Evolutionary conservation across 1,139 yeast species (phyloP), one percentile per base, ranked within the genome.

Genomic region (Maudiozyma humilis): DNA sequence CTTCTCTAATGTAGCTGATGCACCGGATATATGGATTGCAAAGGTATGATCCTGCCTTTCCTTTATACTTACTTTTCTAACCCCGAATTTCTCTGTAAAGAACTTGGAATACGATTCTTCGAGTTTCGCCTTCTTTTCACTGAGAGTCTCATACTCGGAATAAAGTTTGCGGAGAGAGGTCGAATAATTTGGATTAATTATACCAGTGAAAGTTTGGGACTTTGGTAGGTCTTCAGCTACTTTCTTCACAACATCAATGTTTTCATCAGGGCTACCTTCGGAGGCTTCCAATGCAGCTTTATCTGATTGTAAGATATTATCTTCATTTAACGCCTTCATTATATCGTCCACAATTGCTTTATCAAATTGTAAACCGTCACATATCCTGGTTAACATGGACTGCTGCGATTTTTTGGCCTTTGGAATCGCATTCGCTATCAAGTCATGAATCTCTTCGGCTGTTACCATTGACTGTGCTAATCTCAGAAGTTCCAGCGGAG

Each of bases 401-500:
- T 40, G 38, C 2, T 45, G 23, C 13, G 36, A 34, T 18, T 45
- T 49, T 3, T 44, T 40, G 3, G 35, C 19, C 8, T 17, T 20
- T 14, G 42, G 16, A 7, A 44, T 10, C 2, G 39, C 36, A 3
- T 32, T 20, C 14, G 25, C n/a, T 3, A 60, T 19, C 19, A 43
- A 44, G 0, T 30, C 33, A 4, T 48, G 42, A 10, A 63, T 47
- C 2, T 45, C 47, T 17, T 36, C 34, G 2, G 59, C 58, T 1
- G 53, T 44, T 15, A 54, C 52, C 4, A 76, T 57, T 0, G 77
- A 69, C 16, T 60, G 59, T 0, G 77, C 71, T 5, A 75, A 53
- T 15, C 69, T 65, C 2, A 73, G 54, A 37, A 77, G 54, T 38
- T 76, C 80, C 16, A 65, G 47, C 0, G 76, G 70, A 19, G 65